Conservation (phyloP, 73 alveolate genomes). For the Blepharisma japonicum region DNA sequence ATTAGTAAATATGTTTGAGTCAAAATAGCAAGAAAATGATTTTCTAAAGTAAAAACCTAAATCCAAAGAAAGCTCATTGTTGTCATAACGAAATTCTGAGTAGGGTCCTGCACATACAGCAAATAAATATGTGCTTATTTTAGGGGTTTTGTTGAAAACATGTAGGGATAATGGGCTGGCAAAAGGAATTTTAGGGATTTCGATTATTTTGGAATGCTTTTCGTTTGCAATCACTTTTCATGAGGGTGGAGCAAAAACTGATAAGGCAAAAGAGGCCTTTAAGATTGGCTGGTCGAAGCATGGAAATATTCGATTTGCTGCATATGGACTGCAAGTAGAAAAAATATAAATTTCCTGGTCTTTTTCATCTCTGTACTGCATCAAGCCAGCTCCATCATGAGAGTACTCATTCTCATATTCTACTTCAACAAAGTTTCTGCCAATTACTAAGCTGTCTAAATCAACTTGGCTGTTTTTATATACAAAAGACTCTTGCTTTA, state of each 20-base stretch:
- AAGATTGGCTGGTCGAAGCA: constrained; percentile 97
- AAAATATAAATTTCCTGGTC: constrained; percentile 88
- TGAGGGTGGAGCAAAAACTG: constrained; percentile 79
- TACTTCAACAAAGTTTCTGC: constrained; percentile 39
- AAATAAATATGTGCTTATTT: constrained; percentile 86
- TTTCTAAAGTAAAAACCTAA: constrained; percentile 87
- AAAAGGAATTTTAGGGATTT: constrained; percentile 37
- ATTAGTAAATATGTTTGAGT: constrained; percentile 73
- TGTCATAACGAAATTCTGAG: constrained; percentile 53
- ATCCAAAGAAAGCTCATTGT: constrained; percentile 51
- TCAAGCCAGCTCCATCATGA: constrained; percentile 84
- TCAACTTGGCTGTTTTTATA: constrained; percentile 31
- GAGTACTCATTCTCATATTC: constrained; percentile 46
- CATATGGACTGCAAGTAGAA: constrained; percentile 88
- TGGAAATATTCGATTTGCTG: constrained; percentile 93
- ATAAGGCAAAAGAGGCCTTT: constrained; percentile 78
- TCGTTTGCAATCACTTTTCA: constrained; percentile 80
- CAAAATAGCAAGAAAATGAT: constrained; percentile 66
- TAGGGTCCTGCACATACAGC: constrained; percentile 97
- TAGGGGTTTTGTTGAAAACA: constrained; percentile 69
- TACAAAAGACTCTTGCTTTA: neutral
- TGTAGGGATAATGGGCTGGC: constrained; percentile 41
- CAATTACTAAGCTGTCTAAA: constrained; percentile 18
- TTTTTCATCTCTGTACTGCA: constrained; percentile 81
- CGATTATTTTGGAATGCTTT: constrained; percentile 18